phyloP scores from a whole-genome alignment of 2,329 filamentous ascomycete genomes.

The Neopestalotiopsis sp. region DNA sequence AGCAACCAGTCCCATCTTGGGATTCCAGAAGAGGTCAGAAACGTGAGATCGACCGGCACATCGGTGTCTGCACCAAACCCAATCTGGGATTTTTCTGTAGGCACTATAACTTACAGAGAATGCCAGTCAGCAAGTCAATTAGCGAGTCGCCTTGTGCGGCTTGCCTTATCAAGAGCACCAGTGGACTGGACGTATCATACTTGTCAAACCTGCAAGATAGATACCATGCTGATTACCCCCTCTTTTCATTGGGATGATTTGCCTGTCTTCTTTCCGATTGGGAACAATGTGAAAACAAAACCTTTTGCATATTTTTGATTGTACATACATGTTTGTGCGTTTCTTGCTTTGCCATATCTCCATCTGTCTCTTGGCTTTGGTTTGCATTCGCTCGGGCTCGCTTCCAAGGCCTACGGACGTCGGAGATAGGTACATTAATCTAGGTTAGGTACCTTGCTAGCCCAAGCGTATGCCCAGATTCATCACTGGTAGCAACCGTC shows the following conservation, averaged over 20 bases:
- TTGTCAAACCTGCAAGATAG: slow-evolving; percentile 5
- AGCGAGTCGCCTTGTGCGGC: background rate
- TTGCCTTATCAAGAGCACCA: background rate
- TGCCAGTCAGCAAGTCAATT: too few species aligned
- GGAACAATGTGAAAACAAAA: background rate
- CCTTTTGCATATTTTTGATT: too few species aligned
- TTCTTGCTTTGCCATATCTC: too few species aligned
- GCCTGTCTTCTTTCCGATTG: background rate
- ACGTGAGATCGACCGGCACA: slow-evolving; percentile 2
- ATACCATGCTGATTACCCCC: background rate
- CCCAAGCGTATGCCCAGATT: too few species aligned
- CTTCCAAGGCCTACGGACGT: too few species aligned
- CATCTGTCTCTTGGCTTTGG: too few species aligned
- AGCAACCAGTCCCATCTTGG: background rate
- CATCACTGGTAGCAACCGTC: too few species aligned
- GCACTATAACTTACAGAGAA: background rate
- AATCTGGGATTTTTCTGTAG: background rate
- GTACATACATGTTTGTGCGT: too few species aligned
- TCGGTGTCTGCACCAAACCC: slow-evolving; percentile 4
- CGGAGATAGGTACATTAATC: background rate
- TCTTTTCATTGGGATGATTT: background rate
- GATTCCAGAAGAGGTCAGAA: background rate
- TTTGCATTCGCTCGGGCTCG: too few species aligned
- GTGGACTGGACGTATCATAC: background rate
- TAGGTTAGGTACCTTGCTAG: background rate